Conservation (phyloP, 2,329 filamentous ascomycete genomes). For the Xylariales sp. region DNA sequence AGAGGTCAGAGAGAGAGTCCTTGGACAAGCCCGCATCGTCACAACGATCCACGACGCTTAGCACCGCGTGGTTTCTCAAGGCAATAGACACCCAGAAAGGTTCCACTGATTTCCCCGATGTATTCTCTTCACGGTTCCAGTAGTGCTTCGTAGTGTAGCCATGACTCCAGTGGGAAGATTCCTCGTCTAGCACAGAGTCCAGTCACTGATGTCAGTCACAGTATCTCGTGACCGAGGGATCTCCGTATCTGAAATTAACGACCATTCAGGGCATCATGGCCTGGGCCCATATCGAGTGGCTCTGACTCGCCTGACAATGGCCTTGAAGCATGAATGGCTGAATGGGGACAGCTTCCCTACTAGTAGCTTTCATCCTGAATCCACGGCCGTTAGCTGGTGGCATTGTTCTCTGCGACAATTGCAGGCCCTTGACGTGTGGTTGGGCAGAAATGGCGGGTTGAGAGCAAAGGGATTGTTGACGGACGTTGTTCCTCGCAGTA, state of each 20-base stretch:
- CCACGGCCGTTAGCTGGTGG: constrained; percentile 14
- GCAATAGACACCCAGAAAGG: constrained; percentile 10
- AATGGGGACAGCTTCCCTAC: constrained; percentile 11
- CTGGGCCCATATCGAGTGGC: no score
- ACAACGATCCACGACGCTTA: constrained; percentile 4
- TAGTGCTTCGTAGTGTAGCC: constrained; percentile 1
- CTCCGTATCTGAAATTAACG: constrained; percentile 1
- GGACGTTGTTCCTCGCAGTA: constrained; percentile 30
- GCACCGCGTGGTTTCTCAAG: constrained; percentile 4
- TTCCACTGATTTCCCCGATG: constrained; percentile 4
- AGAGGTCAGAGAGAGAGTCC: constrained; percentile 8
- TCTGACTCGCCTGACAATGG: constrained; percentile 11
- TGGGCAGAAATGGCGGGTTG: constrained; percentile 22
- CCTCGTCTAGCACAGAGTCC: neutral
- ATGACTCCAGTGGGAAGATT: neutral
- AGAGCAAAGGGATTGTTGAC: constrained; percentile 18
- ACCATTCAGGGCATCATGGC: constrained; percentile 1
- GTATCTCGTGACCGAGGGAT: constrained; percentile 2
- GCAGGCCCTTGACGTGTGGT: constrained; percentile 21
- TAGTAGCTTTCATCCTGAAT: constrained; percentile 12
- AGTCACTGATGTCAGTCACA: constrained; percentile 3
- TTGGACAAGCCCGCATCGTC: neutral
- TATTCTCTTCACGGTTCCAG: neutral
- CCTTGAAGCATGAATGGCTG: constrained; percentile 12
- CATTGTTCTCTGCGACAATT: constrained; percentile 13